phyloP scores from a whole-genome alignment of 192 early-diverging fungal genomes.

The Entomortierella parvispora region DNA sequence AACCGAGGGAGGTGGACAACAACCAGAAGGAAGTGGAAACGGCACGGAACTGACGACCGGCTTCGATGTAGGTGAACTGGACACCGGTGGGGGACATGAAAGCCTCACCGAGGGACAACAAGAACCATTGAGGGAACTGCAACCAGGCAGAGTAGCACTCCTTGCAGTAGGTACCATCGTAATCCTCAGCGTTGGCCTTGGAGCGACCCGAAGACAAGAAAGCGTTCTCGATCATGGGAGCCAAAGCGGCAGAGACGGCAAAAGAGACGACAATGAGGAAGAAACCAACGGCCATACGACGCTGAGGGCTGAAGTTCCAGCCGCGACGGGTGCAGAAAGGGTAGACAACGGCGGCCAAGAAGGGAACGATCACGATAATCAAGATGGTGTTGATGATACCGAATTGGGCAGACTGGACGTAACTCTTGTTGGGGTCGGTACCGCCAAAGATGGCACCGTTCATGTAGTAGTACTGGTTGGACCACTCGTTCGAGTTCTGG shows the following conservation, averaged over 20 bases:
- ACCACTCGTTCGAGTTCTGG: conserved; percentile 54
- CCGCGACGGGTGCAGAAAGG: conserved; percentile 58
- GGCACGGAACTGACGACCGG: conserved; percentile 69
- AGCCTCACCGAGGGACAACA: conserved; percentile 67
- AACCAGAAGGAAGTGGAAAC: conserved; percentile 68
- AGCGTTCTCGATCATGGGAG: conserved; percentile 34
- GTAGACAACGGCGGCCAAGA: conserved; percentile 63
- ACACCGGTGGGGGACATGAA: conserved; percentile 69
- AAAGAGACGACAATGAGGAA: conserved; percentile 62
- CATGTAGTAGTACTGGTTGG: conserved; percentile 52
- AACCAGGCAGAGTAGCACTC: conserved; percentile 47
- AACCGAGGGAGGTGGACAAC: conserved; percentile 57
- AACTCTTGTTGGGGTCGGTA: not conserved
- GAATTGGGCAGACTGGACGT: conserved; percentile 30
- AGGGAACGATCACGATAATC: conserved; percentile 63
- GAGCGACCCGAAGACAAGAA: conserved; percentile 9
- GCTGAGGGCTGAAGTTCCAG: conserved; percentile 53
- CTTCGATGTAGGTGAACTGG: conserved; percentile 72
- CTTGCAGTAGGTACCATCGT: conserved; percentile 36
- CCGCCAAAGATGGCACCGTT: conserved; percentile 45
- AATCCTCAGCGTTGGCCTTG: conserved; percentile 1
- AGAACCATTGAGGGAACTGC: conserved; percentile 62
- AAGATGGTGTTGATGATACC: conserved; percentile 57
- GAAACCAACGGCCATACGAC: conserved; percentile 66
- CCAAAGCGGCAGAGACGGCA: conserved; percentile 33